Conservation (phyloP, 2,329 filamentous ascomycete genomes). For the Fusarium palustre region DNA sequence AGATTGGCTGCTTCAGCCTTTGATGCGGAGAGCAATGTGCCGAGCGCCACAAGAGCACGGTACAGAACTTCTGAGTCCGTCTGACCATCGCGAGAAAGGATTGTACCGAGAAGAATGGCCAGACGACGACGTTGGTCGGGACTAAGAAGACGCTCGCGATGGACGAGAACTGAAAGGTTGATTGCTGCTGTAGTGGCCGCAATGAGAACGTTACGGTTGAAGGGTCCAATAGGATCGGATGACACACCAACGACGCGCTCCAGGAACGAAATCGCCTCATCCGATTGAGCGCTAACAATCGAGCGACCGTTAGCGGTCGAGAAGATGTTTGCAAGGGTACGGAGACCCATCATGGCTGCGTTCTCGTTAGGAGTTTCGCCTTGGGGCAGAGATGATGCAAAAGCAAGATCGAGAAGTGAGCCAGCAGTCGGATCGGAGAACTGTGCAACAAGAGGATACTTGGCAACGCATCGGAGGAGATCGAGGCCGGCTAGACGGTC, state of each 20-base stretch:
- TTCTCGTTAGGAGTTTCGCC: conserved; percentile 74
- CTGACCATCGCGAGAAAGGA: conserved; percentile 68
- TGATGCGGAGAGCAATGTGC: conserved; percentile 74
- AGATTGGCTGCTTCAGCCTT: conserved; percentile 58
- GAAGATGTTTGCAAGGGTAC: conserved; percentile 87
- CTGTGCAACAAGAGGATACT: conserved; percentile 73
- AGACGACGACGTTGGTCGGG: conserved; percentile 56
- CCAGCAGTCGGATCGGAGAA: conserved; percentile 64
- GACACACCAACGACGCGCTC: conserved; percentile 68
- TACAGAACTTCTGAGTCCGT: conserved; percentile 87
- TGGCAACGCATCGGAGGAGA: conserved; percentile 84
- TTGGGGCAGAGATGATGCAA: conserved; percentile 58
- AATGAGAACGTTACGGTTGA: conserved; percentile 83
- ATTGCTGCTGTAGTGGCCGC: conserved; percentile 85
- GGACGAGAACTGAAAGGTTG: conserved; percentile 82
- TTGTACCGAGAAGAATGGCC: conserved; percentile 69
- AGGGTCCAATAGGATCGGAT: conserved; percentile 61
- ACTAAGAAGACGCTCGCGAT: conserved; percentile 56
- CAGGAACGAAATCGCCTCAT: conserved; percentile 71
- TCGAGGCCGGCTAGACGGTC: conserved; percentile 88
- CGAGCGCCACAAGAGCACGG: conserved; percentile 82
- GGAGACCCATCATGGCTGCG: conserved; percentile 86
- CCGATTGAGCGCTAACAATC: conserved; percentile 68
- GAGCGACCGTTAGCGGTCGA: conserved; percentile 76
- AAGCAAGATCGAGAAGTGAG: conserved; percentile 69